A percentile compares a stretch with the other conserved stretches of the same genome.
phyloP scores from a whole-genome alignment of 805 yeast genomes.

The Cyberlindnera galapagoensis region DNA sequence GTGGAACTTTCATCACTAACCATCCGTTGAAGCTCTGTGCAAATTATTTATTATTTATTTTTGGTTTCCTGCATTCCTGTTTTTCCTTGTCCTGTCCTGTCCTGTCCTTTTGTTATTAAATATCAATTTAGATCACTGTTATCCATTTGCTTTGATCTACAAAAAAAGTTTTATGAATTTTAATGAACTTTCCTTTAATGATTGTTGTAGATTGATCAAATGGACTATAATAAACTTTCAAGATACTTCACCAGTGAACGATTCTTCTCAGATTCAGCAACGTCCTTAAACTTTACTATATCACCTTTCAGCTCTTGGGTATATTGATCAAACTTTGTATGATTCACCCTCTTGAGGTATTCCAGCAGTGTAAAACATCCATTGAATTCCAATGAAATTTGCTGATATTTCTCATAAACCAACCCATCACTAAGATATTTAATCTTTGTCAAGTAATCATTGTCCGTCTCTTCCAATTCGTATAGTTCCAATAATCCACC shows the following conservation, averaged over 20 bases:
- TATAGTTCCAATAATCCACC: constrained; percentile 12
- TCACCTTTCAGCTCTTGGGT: neutral
- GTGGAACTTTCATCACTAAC: no score
- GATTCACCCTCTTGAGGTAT: constrained; percentile 2
- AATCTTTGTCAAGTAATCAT: constrained; percentile 10
- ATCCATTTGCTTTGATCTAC: constrained; percentile 5
- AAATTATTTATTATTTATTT: neutral
- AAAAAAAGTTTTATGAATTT: constrained; percentile 1
- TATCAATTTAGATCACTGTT: neutral
- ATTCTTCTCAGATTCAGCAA: constrained; percentile 6
- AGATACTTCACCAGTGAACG: constrained; percentile 9
- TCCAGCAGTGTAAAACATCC: neutral
- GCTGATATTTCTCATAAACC: constrained; percentile 11
- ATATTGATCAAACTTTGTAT: neutral
- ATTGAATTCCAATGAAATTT: constrained; percentile 3
- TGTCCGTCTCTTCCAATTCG: constrained; percentile 7
- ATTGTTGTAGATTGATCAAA: no score
- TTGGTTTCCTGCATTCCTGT: neutral
- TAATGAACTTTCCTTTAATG: neutral
- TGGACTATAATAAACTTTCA: no score
- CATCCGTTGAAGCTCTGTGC: constrained; percentile 1
- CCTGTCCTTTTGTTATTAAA: neutral
- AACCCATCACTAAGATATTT: constrained; percentile 16
- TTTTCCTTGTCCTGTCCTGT: neutral
- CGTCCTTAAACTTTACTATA: constrained; percentile 6